A percentile compares a stretch with the other conserved stretches of the same genome.
These are phyloP conservation scores for Rhynchosporium agropyri DNA, from an alignment of 2,329 filamentous ascomycete species.

Conservation along the genomic window DNA sequence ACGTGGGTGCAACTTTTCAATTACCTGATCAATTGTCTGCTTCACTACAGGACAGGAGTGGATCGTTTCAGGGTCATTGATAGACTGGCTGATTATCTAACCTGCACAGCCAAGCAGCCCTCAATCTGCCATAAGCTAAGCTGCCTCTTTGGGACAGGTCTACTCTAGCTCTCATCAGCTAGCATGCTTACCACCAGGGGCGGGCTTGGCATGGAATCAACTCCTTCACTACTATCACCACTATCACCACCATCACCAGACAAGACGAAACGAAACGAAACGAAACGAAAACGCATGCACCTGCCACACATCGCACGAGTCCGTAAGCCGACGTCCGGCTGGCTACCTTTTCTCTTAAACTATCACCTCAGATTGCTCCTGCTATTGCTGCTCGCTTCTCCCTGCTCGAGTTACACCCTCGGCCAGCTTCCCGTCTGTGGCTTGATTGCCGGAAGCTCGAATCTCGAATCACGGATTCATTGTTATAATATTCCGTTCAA, in stretches of 20 bases:
- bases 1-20: not conserved
- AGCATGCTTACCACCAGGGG: conserved; percentile 3
- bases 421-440: conserved; percentile 8
- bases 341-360: not conserved
- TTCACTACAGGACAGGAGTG: not conserved
- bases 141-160: not conserved
- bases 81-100: not conserved
- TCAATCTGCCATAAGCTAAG: conserved; percentile 2
- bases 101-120: conserved; percentile 1
- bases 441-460: conserved; percentile 2
- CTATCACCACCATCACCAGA: conserved; percentile 1
- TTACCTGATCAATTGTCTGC: not conserved
- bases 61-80: too few relatives aligned
- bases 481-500: not conserved
- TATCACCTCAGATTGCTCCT: conserved; percentile 9
- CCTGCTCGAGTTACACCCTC: not conserved
- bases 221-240: too few relatives aligned
- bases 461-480: not conserved
- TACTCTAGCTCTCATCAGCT: not conserved
- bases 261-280: not conserved
- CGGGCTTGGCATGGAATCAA: too few relatives aligned
- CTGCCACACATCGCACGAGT: conserved; percentile 9
- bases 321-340: not conserved
- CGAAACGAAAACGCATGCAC: not conserved
- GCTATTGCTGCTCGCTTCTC: conserved; percentile 6